Evolutionary conservation across 2,329 filamentous ascomycete species (phyloP).

Genomic region (Pestalotiopsis sp.): DNA sequence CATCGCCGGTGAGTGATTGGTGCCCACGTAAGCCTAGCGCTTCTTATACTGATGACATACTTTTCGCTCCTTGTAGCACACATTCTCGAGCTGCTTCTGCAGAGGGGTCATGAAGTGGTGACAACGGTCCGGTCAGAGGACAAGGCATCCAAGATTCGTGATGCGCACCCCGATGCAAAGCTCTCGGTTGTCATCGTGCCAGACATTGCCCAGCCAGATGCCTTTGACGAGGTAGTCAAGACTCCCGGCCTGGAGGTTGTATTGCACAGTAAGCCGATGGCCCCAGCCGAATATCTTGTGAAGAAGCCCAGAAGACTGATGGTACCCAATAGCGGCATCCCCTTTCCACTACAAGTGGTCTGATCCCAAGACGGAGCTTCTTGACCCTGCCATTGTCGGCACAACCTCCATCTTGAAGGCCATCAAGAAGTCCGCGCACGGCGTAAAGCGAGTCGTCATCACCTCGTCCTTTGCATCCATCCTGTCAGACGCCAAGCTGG

Average conservation of each 20-base stretch:
- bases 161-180: conserved; percentile 48
- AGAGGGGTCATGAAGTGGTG: conserved; percentile 53
- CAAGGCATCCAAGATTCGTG: conserved; percentile 55
- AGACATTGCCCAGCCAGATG: conserved; percentile 73
- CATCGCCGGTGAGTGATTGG: conserved; percentile 45
- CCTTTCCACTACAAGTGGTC: conserved; percentile 59
- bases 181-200: conserved; percentile 66
- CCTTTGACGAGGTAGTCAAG: conserved; percentile 69
- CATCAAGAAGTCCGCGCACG: conserved; percentile 59
- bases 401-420: conserved; percentile 74
- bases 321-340: conserved; percentile 45
- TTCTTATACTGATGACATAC: neutral
- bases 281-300: neutral
- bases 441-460: conserved; percentile 72
- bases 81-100: conserved; percentile 56
- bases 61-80: conserved; percentile 44
- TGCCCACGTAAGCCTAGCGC: neutral
- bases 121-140: conserved; percentile 59
- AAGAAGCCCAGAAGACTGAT: neutral
- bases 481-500: conserved; percentile 39
- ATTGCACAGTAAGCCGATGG: conserved; percentile 47
- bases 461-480: conserved; percentile 61
- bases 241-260: conserved; percentile 56
- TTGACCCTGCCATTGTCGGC: conserved; percentile 61
- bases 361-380: conserved; percentile 55